Evolutionary conservation across 768 basidiomycete species (phyloP), one percentile per base, ranked within the genome.

Genomic region (Fibroporia radiculosa): DNA sequence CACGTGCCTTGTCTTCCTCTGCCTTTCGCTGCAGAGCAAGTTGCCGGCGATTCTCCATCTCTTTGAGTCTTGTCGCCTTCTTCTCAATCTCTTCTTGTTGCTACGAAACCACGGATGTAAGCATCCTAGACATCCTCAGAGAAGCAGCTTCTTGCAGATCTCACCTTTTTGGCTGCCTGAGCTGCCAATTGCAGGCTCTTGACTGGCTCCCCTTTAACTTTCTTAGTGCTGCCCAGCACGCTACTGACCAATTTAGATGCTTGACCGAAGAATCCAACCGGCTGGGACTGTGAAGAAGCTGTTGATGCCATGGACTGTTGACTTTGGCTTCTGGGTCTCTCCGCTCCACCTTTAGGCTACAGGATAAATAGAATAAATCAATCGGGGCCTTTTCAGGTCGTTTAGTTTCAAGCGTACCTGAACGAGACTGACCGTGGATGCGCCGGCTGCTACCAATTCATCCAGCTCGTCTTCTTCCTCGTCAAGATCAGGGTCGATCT

Each of bases 31-130:
- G 80, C 46, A 73, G 60, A 18, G 74, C 80, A 33, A 66, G 76
- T 56, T 80, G 84, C n/a, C 89, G 80, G 34, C 89, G 74, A 36
- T 74, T 72, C 53, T 93, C 92, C 79, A 87, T 87, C 47, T 91
- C 85, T 53, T 80, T 89, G 48, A 84, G 64, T 22, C 84, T 71
- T 10, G 74, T 66, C 1, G 73, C 76, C 62, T 87, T 90, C 65
- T 84, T 89, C 51, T 89, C 90, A 26, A 75, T 73, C 58, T 89
- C 86, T 52, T 86, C 88, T 70, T 93, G 87, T 72, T 93, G 89
- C 93, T 96, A 56, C 20, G 40, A 3, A 16, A 24, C 41, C 40
- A 25, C 14, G 20, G 44, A 19, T 49, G 29, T 31, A 24, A 1
- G 36, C 33, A n/a, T 19, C 26, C 23, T 26, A 36, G 20, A 1